Conservation (phyloP, 2,329 filamentous ascomycete genomes). For the Hypoxylon sp. region DNA sequence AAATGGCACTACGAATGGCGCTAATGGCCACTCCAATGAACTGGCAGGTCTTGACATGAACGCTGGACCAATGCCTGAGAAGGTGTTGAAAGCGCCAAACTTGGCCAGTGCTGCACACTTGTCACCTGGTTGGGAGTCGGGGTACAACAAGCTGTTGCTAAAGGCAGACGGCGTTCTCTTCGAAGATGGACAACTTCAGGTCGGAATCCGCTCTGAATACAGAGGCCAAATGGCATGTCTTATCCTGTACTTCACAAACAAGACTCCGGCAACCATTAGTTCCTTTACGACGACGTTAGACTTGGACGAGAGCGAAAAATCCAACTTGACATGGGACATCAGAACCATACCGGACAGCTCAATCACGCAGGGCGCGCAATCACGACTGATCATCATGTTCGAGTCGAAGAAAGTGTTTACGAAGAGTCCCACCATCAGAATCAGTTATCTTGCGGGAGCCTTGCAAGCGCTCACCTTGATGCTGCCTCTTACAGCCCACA, state of each 20-base stretch:
- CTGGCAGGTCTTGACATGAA: slow-evolving; percentile 85
- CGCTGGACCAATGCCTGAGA: slow-evolving; percentile 64
- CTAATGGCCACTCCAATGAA: slow-evolving; percentile 66
- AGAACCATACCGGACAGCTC: slow-evolving; percentile 88
- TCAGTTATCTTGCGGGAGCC: slow-evolving; percentile 93
- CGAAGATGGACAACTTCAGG: slow-evolving; percentile 92
- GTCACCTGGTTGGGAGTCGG: slow-evolving; percentile 92
- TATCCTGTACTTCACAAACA: slow-evolving; percentile 96
- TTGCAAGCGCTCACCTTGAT: slow-evolving; percentile 92
- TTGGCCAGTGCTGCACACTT: slow-evolving; percentile 91
- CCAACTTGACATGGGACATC: slow-evolving; percentile 80
- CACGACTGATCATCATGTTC: slow-evolving; percentile 94
- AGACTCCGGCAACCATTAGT: slow-evolving; percentile 82
- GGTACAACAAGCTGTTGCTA: slow-evolving; percentile 84
- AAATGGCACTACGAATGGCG: slow-evolving; percentile 56
- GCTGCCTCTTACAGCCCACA: slow-evolving; percentile 86
- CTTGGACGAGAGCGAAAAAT: slow-evolving; percentile 72
- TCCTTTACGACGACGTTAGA: slow-evolving; percentile 96
- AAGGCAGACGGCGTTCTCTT: slow-evolving; percentile 87
- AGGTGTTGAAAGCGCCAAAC: slow-evolving; percentile 75
- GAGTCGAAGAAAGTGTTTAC: slow-evolving; percentile 84
- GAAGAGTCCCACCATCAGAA: slow-evolving; percentile 87
- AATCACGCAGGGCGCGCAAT: slow-evolving; percentile 77
- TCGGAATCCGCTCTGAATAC: slow-evolving; percentile 93
- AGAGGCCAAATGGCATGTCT: slow-evolving; percentile 94